A percentile compares a stretch with the other conserved stretches of the same genome.
These are phyloP conservation scores for Rhizopogon vinicolor DNA, from an alignment of 768 basidiomycete species.

Conservation along the genomic window DNA sequence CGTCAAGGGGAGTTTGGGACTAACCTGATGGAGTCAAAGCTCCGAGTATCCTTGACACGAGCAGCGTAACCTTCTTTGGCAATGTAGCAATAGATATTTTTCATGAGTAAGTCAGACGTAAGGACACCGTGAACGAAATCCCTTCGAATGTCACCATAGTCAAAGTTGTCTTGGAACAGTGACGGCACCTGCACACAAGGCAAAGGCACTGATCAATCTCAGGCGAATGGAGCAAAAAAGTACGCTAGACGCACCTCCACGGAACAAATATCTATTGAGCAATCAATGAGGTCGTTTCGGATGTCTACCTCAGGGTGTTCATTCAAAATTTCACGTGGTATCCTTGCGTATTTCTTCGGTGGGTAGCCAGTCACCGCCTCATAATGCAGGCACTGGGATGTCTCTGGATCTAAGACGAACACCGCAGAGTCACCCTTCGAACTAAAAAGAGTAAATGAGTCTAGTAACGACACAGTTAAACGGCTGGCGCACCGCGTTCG, in stretches of 20 bases:
- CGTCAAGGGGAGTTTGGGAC: neutral
- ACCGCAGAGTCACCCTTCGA: constrained; percentile 70
- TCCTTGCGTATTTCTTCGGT: constrained; percentile 47
- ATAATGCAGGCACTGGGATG: constrained; percentile 82
- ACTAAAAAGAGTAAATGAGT: constrained; percentile 31
- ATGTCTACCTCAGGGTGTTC: constrained; percentile 80
- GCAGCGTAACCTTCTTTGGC: constrained; percentile 89
- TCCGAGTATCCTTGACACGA: constrained; percentile 88
- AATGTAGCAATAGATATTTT: constrained; percentile 89
- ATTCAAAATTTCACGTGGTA: constrained; percentile 76
- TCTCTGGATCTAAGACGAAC: constrained; percentile 72
- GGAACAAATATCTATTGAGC: constrained; percentile 90
- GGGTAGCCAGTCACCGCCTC: constrained; percentile 74
- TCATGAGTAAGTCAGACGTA: constrained; percentile 91
- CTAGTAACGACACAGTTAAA: neutral
- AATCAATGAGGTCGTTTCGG: constrained; percentile 84
- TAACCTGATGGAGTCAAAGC: constrained; percentile 86
- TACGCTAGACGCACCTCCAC: constrained; percentile 60
- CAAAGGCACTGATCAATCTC: neutral
- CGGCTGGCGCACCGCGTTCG: constrained; percentile 57
- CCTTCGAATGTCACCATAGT: constrained; percentile 85
- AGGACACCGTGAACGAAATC: constrained; percentile 95
- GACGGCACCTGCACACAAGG: constrained; percentile 72
- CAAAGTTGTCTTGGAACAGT: constrained; percentile 97
- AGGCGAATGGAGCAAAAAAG: neutral